Base-by-base conservation (phyloP, 345 rosid genomes). In the Brassica nigra region DNA sequence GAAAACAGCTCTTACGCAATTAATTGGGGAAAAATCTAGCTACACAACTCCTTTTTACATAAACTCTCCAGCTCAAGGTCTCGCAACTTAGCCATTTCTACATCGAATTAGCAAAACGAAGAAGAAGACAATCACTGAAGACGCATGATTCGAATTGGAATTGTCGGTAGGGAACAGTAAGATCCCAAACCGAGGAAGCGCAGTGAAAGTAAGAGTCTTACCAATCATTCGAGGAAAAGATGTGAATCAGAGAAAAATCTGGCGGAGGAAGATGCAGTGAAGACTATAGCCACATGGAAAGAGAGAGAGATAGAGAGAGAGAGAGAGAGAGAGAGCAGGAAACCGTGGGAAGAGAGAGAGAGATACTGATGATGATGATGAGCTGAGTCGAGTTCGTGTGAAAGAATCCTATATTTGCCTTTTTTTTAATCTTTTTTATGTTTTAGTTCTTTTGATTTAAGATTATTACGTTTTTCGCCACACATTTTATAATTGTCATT, bases 171-270 rank as follows among this genome's bases (percentile, higher is more conserved):
- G 27, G 70, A 70, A 75, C 18, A 70, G 69, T 66, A 28, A 66
- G 72, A 71, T 14, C 65, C 33, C 33, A 18, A 27, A 39, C 66
- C 4, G 71, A 78, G n/a, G 66, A 79, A 65, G 66, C 66, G 36
- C 65, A 58, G 58, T 6, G 12, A 8, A 66, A n/a, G 61, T 9
- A 57, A 37, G 83, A 75, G 68, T 70, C 89, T 86, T 82, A 90
- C 95, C 42, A 87, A 81, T 89, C 90, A 84, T 89, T 85, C 84
- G 82, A 85, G 76, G 71, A 31, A 71, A 78, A 52, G 28, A 75
- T 70, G 73, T 64, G 83, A 75, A 70, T 80, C 83, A 75, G 76
- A 75, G 79, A 80, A 75, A 69, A 74, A 67, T 67, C 74, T 73
- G 74, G 59, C 27, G 36, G 49, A n/a, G 70, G 85, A 82, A 78